Evolutionary conservation across 2,329 filamentous ascomycete genomes (phyloP), one percentile per base, ranked within the genome.

Genomic region (Colletotrichum echinochloae): DNA sequence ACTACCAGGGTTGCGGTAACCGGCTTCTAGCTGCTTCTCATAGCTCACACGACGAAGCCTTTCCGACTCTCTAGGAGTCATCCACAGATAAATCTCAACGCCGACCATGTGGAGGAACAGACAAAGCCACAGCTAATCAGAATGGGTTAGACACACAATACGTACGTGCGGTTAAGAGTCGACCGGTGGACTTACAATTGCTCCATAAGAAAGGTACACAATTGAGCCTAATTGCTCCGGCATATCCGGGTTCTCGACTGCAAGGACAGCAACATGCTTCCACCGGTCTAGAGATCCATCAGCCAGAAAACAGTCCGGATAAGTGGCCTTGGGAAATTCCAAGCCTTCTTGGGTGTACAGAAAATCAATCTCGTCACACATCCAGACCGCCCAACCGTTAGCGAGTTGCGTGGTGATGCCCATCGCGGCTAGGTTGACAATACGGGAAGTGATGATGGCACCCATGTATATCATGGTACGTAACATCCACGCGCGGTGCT

Each of bases 401-500:
- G 5, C 30, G 44, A 52, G 23, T 1, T 8, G 41, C 4, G 56
- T 30, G 35, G 35, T n/a, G 23, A 59, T 59, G n/a, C 6, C 26
- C 14, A 39, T 39, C 1, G 37, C 37, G 14, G 37, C 37, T 16
- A 39, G 37, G 37, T 39, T 39, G 37, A 39, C 37, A 39, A 39
- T 16, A 30, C 56, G 56, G 8, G 56, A n/a, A 11, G 56, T 59
- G 56, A 62, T 51, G 44, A n/a, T 52, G 20, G 23, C 37, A 1
- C 81, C 59, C 70, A 85, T 81, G 70, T 84, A 84, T 39, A 85
- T 79, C 85, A 85, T 86, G 8, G 84, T 81, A 26, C 89, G 77
- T 35, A 91, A 74, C 88, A 91, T 91, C 88, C 88, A 91, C 2
- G 87, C 86, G 1, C 89, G 83, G 71, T 91, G 89, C 74, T 90